Percentiles rank a stretch among this genome's conserved stretches.
phyloP scores from a whole-genome alignment of 2,329 filamentous ascomycete species.

The Trichophyton schoenleinii region DNA sequence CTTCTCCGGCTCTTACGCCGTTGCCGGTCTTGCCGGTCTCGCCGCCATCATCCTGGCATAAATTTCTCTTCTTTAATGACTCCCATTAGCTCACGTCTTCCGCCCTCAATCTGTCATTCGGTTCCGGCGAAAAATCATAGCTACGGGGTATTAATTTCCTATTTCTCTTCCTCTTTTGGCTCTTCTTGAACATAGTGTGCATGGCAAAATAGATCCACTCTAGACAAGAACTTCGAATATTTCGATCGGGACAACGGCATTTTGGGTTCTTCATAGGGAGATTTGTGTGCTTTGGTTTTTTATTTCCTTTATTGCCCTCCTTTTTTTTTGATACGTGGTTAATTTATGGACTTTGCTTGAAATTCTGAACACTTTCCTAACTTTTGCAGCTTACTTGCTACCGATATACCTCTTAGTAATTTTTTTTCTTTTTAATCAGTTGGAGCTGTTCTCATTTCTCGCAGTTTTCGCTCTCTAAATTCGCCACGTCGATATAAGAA shows the following conservation, averaged over 20 bases:
- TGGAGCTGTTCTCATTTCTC: not conserved
- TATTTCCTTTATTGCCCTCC: not conserved
- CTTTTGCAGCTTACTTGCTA: not conserved
- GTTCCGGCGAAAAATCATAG: constrained; percentile 1
- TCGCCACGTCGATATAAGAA: not conserved
- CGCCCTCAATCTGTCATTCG: constrained; percentile 5
- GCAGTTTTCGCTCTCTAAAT: not conserved
- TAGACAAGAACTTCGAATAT: constrained; percentile 1
- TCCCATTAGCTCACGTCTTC: constrained; percentile 7
- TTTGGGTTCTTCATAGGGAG: not conserved
- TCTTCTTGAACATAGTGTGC: constrained; percentile 2
- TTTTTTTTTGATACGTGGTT: not conserved
- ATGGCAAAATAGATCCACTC: constrained; percentile 3
- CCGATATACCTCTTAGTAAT: constrained; percentile 1
- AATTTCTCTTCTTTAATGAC: constrained; percentile 15
- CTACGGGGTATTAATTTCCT: constrained; percentile 1
- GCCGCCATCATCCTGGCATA: constrained; percentile 23
- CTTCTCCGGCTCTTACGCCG: constrained; percentile 19
- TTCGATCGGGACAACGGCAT: not conserved
- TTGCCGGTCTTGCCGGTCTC: constrained; percentile 20
- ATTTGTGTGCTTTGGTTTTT: constrained; percentile 1
- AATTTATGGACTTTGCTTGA: constrained; percentile 3
- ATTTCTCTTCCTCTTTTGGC: not conserved
- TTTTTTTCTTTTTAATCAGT: not conserved
- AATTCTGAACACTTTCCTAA: not conserved